A percentile compares a stretch with the other conserved stretches of the same genome.
Evolutionary conservation across 495 filamentous ascomycete species (phyloP).

Genomic region (Barbatosphaeria neglecta): DNA sequence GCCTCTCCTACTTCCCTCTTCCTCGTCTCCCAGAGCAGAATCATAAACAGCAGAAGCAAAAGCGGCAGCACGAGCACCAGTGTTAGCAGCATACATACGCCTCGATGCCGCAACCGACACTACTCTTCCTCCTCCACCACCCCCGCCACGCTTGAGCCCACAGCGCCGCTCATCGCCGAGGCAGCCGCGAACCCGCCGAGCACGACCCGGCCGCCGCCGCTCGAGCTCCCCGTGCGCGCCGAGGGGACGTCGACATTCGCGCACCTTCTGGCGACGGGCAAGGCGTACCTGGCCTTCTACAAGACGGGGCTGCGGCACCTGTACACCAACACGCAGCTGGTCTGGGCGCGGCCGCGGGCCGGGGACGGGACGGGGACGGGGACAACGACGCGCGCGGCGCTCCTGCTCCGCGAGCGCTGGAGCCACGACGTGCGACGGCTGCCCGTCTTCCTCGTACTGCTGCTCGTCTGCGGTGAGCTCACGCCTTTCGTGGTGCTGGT

Average conservation of each 20-base stretch:
- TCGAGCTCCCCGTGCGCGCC: slow-evolving; percentile 36
- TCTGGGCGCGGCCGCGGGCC: slow-evolving; percentile 7
- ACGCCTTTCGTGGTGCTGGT: slow-evolving; percentile 62
- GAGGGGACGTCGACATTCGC: slow-evolving; percentile 21
- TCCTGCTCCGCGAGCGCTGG: slow-evolving; percentile 21
- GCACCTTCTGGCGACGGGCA: slow-evolving; percentile 39
- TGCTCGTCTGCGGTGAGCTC: slow-evolving; percentile 73
- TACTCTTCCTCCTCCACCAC: background rate
- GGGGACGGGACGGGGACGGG: no score
- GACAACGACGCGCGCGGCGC: slow-evolving; percentile 7
- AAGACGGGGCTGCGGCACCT: slow-evolving; percentile 69
- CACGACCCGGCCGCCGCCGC: slow-evolving; percentile 46
- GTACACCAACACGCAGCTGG: slow-evolving; percentile 45
- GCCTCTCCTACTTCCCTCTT: no score
- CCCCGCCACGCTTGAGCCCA: background rate
- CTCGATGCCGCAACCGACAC: background rate
- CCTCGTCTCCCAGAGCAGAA: no score
- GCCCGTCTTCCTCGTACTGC: slow-evolving; percentile 59
- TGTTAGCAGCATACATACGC: background rate
- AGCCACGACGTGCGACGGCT: slow-evolving; percentile 60
- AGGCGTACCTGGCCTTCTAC: slow-evolving; percentile 67
- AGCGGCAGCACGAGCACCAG: no score
- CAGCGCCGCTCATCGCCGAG: slow-evolving; percentile 3
- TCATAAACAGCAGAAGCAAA: no score
- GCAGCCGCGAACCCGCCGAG: slow-evolving; percentile 43